Conservation (phyloP, 2,329 filamentous ascomycete species). For the Stagonosporopsis vannaccii region DNA sequence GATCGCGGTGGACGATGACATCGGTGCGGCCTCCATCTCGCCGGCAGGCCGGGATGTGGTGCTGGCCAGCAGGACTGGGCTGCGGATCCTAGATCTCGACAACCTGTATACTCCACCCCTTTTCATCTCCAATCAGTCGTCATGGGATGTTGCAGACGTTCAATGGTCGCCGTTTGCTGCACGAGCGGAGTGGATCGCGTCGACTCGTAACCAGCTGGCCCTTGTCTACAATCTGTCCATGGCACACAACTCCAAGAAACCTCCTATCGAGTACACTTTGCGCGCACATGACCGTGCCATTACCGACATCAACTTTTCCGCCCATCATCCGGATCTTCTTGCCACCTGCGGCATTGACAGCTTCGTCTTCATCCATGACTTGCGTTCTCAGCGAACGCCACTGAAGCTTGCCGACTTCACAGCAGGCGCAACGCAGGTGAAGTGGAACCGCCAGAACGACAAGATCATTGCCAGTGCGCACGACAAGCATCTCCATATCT, state of each 20-base stretch:
- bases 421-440: slow-evolving; percentile 91
- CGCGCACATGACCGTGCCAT: slow-evolving; percentile 88
- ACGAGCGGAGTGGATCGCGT: slow-evolving; percentile 91
- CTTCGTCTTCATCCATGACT: slow-evolving; percentile 91
- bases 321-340: slow-evolving; percentile 86
- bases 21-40: slow-evolving; percentile 92
- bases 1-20: slow-evolving; percentile 78
- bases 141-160: slow-evolving; percentile 95
- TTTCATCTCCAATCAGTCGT: slow-evolving; percentile 82
- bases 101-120: slow-evolving; percentile 86
- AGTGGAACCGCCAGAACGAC: slow-evolving; percentile 89
- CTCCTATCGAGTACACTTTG: slow-evolving; percentile 87
- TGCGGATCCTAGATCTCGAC: slow-evolving; percentile 92
- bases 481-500: slow-evolving; percentile 85
- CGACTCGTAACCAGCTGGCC: slow-evolving; percentile 92
- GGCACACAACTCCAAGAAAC: slow-evolving; percentile 64
- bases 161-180: slow-evolving; percentile 95
- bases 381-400: slow-evolving; percentile 61
- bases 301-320: slow-evolving; percentile 95
- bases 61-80: slow-evolving; percentile 81
- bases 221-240: slow-evolving; percentile 86
- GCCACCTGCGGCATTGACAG: slow-evolving; percentile 93
- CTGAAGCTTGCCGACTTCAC: slow-evolving; percentile 84
- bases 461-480: slow-evolving; percentile 90
- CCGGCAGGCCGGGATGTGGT: slow-evolving; percentile 90